Evolutionary conservation across 495 filamentous ascomycete species (phyloP), one percentile per base, ranked within the genome.

Genomic region (Penicillium waksmanii): DNA sequence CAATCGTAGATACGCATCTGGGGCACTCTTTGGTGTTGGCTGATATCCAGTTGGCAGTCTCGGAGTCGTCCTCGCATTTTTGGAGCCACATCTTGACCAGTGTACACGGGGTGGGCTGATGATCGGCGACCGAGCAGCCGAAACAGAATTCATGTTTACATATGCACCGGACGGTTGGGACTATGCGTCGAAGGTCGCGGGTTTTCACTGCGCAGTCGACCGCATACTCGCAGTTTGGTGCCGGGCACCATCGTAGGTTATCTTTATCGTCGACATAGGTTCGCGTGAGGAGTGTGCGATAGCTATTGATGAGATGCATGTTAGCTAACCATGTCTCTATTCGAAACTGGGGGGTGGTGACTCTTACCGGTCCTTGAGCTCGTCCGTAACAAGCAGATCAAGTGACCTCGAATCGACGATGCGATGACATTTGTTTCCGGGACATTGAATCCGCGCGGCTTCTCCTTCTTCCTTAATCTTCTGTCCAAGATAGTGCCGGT

Each of bases 11-110:
- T 57, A 88, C 81, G 74, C 95, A 98, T 69, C 89, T 95, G 0
- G 96, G 93, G 62, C 95, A 98, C 71, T 98, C 95, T 70, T 98
- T 98, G 13, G 95, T 98, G 69, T 98, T 96, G 40, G 95, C 95
- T 0, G 95, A 97, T 56, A 98, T 98, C 95, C 95, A 98, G 76
- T 98, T 98, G 7, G 95, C 93, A 2, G 95, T 98, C 71, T 98
- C 95, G 3, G 92, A 96, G 69, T 98, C 95, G 67, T 98, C 95
- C 63, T 94, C 96, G 73, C 95, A 98, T 69, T 98, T 98, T 80
- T 98, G 93, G 13, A 98, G 73, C 95, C 95, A 98, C 73, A 86
- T 90, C 82, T 96, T 97, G 23, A 98, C 93, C 48, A 97, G 78
- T 31, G 86, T 82, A 68, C 95, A 98, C 0, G 95, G 95, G 3